Evolutionary conservation across 78 protist species (phyloP).

Genomic region (Creolimax fragrantissima): DNA sequence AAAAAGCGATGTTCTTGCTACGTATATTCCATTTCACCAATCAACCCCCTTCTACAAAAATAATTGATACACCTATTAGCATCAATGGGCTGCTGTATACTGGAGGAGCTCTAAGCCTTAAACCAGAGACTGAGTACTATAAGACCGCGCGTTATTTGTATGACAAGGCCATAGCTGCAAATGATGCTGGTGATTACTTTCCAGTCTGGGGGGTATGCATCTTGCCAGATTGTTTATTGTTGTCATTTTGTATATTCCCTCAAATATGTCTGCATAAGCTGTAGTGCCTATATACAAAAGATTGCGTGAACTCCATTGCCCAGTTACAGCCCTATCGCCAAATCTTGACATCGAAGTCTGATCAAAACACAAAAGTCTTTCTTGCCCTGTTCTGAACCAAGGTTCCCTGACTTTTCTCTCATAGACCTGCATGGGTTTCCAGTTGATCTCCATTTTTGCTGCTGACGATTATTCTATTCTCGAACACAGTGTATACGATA

Average conservation of each 20-base stretch:
- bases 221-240: not conserved
- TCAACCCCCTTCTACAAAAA: too few relatives aligned
- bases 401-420: too few relatives aligned
- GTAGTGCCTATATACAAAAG: too few relatives aligned
- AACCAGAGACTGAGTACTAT: not conserved
- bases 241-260: too few relatives aligned
- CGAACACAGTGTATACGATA: slow-evolving; percentile 26
- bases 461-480: slow-evolving; percentile 28
- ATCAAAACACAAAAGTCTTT: too few relatives aligned
- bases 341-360: too few relatives aligned
- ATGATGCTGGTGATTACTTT: not conserved
- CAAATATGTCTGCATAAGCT: too few relatives aligned
- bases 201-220: not conserved
- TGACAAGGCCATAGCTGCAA: not conserved
- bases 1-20: too few relatives aligned
- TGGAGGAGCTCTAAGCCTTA: not conserved
- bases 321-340: too few relatives aligned
- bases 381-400: too few relatives aligned
- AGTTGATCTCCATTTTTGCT: slow-evolving; percentile 47
- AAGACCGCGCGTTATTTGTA: not conserved
- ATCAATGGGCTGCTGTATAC: slow-evolving; percentile 6
- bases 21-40: too few relatives aligned
- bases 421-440: slow-evolving; percentile 80
- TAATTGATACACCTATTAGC: not conserved
- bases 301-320: too few relatives aligned